Base-by-base conservation (phyloP, 2,329 filamentous ascomycete genomes). In the Exophiala sideris region DNA sequence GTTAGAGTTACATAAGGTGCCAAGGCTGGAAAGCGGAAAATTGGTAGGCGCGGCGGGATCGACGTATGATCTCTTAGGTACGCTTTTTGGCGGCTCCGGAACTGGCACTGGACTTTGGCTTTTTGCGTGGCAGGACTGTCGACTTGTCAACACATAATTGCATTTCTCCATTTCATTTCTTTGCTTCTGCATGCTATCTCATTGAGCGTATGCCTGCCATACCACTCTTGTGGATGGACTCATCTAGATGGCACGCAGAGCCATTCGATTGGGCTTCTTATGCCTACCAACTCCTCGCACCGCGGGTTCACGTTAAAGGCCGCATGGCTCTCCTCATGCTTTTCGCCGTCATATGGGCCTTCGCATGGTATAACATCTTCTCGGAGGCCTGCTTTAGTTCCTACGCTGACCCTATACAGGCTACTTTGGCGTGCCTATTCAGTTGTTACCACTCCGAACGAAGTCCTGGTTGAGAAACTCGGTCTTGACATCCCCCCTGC, bases 401-500 rank as follows among this genome's bases (percentile, higher is more conserved):
- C 32, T n/a, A 10, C 11, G 24, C 48, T 54, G 41, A 50, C 53
- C 14, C 14, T 52, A 29, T 20, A 33, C 61, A 94, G 89, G 90
- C 81, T 96, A 57, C 79, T 91, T 56, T 87, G 89, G 70, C 86
- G 94, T 68, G 89, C 90, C 58, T 90, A 88, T 75, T 88, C 91
- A 68, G 94, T 95, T 35, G 79, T 96, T 50, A 87, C 89, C 73
- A 96, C 92, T 65, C 91, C 92, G 20, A 90, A 96, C 52, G 89
- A 92, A 53, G 86, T 95, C 60, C 83, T 99, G 45, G 91, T 97
- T 65, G 86, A 86, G 64, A 89, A 96, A 46, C 84, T 99, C 45
- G 91, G 92, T 56, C 86, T 97, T 68, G 94, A 99, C 68, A 92
- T 99, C 48, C 94, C 94, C 57, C 86, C 91, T 59, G 81, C 89